Evolutionary conservation across 768 basidiomycete genomes (phyloP).

Genomic region (Amanita brunnescens): DNA sequence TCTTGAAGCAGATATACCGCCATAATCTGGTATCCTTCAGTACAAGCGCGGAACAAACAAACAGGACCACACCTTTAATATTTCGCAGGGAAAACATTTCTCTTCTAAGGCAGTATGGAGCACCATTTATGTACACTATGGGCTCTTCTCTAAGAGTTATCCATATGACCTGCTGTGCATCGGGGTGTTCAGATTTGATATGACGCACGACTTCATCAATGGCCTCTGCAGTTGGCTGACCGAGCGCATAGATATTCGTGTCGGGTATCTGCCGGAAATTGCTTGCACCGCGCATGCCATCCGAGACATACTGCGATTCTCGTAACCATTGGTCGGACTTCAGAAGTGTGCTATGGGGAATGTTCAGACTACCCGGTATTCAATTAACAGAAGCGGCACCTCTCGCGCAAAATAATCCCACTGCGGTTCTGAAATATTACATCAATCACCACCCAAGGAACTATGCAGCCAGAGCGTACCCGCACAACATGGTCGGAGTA

Average conservation of each 20-base stretch:
- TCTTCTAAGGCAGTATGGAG: constrained; percentile 81
- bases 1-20: constrained; percentile 86
- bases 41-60: background rate
- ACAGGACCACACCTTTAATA: constrained; percentile 65
- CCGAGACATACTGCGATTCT: constrained; percentile 55
- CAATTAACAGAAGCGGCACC: constrained; percentile 31
- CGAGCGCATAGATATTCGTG: constrained; percentile 83
- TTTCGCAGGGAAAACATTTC: constrained; percentile 85
- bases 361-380: background rate
- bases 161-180: constrained; percentile 68
- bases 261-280: constrained; percentile 84
- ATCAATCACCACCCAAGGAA: background rate
- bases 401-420: constrained; percentile 89
- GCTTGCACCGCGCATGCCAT: constrained; percentile 83
- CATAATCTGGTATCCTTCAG: constrained; percentile 56
- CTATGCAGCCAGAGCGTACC: constrained; percentile 29
- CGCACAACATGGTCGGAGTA: constrained; percentile 92
- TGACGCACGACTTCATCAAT: constrained; percentile 69
- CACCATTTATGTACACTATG: constrained; percentile 86
- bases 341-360: constrained; percentile 54
- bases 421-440: constrained; percentile 57
- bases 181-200: constrained; percentile 53
- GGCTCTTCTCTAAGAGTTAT: constrained; percentile 91
- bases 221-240: constrained; percentile 86
- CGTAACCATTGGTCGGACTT: constrained; percentile 92